phyloP scores from a whole-genome alignment of 23 red algal genomes.

The Gracilaria domingensis region DNA sequence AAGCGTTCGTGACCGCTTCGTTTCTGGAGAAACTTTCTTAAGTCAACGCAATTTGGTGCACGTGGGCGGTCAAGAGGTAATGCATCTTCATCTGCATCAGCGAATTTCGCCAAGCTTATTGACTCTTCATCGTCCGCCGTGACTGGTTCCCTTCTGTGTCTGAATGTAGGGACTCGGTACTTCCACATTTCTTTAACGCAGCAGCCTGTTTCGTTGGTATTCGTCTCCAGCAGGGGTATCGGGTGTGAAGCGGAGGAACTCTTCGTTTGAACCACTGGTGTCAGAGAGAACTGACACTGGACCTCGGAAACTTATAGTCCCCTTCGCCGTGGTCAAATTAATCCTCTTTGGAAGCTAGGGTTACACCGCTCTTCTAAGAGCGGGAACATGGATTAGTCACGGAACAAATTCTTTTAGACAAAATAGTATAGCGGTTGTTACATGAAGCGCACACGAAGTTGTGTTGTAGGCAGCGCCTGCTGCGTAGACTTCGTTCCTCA shows the following conservation, averaged over 20 bases:
- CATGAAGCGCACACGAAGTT: neutral
- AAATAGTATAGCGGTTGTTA: neutral
- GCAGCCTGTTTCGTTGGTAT: neutral
- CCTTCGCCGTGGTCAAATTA: neutral
- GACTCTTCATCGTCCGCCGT: neutral
- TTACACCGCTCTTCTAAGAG: neutral
- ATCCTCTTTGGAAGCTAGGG: neutral
- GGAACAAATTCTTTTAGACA: conserved; percentile 14
- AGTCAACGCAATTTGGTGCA: conserved; percentile 5
- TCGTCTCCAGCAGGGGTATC: neutral
- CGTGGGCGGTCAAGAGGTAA: conserved; percentile 18
- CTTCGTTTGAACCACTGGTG: neutral
- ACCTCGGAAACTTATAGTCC: neutral
- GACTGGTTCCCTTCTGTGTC: neutral
- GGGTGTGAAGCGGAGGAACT: neutral
- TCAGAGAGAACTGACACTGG: neutral
- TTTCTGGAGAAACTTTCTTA: conserved; percentile 1
- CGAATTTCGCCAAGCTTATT: neutral
- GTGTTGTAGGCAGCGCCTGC: neutral
- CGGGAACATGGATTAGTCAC: neutral
- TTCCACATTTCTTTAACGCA: neutral
- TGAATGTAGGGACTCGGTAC: neutral
- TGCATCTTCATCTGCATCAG: conserved; percentile 20
- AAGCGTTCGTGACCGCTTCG: conserved; percentile 1
- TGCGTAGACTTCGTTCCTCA: neutral